These are phyloP conservation scores for Sugiyamaella japonica DNA, from an alignment of 1,139 yeast genomes.

Conservation along the genomic window DNA sequence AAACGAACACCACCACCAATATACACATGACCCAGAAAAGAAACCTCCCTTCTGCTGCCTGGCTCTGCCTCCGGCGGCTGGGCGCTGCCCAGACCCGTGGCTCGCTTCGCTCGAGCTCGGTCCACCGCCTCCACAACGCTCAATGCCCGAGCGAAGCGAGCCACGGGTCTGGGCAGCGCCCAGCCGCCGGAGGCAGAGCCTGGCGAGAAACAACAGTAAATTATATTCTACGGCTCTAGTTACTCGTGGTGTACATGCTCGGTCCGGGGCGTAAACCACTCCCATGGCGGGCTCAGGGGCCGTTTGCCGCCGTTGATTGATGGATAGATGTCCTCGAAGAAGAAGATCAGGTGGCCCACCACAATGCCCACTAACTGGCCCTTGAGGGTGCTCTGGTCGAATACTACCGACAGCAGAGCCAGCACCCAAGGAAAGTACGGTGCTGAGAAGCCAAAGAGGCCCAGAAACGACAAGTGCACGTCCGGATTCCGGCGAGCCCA, in stretches of 20 bases:
- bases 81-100: too few species aligned
- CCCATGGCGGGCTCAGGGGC: slow-evolving; percentile 42
- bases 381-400: slow-evolving; percentile 29
- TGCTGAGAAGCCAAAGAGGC: slow-evolving; percentile 44
- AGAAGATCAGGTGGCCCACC: slow-evolving; percentile 48
- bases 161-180: slow-evolving; percentile 5
- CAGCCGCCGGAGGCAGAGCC: slow-evolving; percentile 7
- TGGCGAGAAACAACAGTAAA: too few species aligned
- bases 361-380: slow-evolving; percentile 44
- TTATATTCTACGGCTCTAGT: too few species aligned
- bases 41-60: too few species aligned
- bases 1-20: slow-evolving; percentile 3
- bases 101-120: too few species aligned
- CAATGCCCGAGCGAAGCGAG: background rate
- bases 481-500: slow-evolving; percentile 51
- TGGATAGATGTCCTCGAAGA: slow-evolving; percentile 48
- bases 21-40: background rate
- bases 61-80: too few species aligned
- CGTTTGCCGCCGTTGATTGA: slow-evolving; percentile 38
- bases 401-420: slow-evolving; percentile 32
- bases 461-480: slow-evolving; percentile 43
- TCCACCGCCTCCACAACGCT: too few species aligned
- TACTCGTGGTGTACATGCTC: slow-evolving; percentile 15
- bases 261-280: slow-evolving; percentile 30
- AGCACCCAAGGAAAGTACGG: slow-evolving; percentile 48